Conservation (phyloP, 345 rosid genomes). For the Rhodomyrtus tomentosa region DNA sequence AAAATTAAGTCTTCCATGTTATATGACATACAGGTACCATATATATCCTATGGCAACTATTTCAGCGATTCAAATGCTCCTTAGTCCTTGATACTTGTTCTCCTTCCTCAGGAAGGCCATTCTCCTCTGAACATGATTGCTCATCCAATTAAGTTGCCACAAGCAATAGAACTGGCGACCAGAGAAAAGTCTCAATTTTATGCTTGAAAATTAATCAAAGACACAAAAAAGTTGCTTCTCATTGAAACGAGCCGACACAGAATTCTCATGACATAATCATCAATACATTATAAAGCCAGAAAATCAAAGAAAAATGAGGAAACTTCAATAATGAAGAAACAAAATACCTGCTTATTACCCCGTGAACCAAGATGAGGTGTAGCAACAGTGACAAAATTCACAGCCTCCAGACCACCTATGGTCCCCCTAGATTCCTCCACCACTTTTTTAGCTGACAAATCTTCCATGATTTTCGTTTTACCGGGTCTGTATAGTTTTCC, state of each 20-base stretch:
- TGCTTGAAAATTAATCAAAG: not conserved
- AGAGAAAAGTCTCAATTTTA: not conserved
- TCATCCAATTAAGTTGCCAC: not conserved
- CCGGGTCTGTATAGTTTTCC: conserved; percentile 72
- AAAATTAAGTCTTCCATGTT: not conserved
- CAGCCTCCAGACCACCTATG: conserved; percentile 74
- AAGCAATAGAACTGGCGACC: not conserved
- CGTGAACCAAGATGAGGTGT: conserved; percentile 98
- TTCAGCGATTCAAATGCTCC: not conserved
- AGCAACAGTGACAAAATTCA: conserved; percentile 87
- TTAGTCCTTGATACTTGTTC: not conserved
- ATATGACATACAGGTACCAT: not conserved
- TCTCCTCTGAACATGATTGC: not conserved
- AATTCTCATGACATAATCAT: not conserved
- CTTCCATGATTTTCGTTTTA: conserved; percentile 15
- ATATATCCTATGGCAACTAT: not conserved
- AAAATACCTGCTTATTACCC: conserved; percentile 82
- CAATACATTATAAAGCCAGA: not conserved
- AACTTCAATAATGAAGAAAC: not conserved
- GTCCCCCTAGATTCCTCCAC: conserved; percentile 31
- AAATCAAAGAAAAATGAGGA: not conserved
- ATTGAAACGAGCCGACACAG: not conserved
- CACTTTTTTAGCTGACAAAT: conserved; percentile 2
- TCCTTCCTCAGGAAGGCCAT: not conserved
- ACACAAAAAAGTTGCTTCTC: not conserved